Conservation (phyloP, 1,139 yeast genomes). For the Hemisphaericaspora xylanilytica region DNA sequence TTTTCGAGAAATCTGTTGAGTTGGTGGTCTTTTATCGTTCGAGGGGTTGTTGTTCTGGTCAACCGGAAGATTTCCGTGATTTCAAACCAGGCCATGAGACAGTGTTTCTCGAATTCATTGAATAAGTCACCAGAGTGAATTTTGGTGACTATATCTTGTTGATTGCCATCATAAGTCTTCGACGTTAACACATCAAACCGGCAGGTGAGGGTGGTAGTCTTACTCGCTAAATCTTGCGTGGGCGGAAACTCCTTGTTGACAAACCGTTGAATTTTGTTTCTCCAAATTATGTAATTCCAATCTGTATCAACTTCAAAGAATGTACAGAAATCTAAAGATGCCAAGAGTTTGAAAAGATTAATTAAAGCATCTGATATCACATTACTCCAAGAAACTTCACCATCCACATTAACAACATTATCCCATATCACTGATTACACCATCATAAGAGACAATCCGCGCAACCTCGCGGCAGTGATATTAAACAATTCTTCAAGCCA, state of each 20-base stretch:
- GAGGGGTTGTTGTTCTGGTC: too few species aligned
- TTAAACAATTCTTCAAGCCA: not conserved
- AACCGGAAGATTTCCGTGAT: not conserved
- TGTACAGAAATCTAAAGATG: not conserved
- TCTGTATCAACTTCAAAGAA: not conserved
- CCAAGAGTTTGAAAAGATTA: not conserved
- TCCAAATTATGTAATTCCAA: not conserved
- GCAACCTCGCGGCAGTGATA: not conserved
- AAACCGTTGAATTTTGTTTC: not conserved
- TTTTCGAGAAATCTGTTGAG: too few species aligned
- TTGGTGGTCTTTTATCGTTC: too few species aligned
- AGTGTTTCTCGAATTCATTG: not conserved
- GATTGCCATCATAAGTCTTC: not conserved
- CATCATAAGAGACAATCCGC: not conserved
- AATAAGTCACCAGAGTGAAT: not conserved
- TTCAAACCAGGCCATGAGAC: not conserved
- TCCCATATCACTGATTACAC: not conserved
- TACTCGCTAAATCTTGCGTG: not conserved
- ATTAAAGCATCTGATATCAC: not conserved
- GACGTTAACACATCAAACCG: not conserved
- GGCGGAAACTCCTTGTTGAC: not conserved
- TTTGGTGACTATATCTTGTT: not conserved
- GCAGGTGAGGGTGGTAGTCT: not conserved
- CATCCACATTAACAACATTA: not conserved
- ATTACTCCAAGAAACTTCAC: not conserved